phyloP scores from a whole-genome alignment of 2,329 filamentous ascomycete genomes.

The Elsinoe arachidis region DNA sequence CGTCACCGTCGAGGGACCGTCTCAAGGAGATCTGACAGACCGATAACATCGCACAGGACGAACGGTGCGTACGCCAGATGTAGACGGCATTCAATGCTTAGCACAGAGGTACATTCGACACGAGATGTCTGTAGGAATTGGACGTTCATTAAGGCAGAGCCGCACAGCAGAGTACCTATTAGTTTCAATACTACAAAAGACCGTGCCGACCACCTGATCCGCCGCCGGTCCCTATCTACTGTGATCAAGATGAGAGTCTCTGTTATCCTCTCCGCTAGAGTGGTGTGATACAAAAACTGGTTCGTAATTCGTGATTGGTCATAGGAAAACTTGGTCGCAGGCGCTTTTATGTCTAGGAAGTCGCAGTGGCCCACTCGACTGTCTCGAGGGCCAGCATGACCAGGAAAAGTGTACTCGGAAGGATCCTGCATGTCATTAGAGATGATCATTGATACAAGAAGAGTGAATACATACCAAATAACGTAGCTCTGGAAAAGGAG shows the following conservation, averaged over 20 bases:
- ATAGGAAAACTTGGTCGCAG: not conserved
- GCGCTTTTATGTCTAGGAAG: not conserved
- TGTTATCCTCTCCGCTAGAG: not conserved
- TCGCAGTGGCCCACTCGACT: conserved; percentile 65
- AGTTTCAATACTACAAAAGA: not conserved
- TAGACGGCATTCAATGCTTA: too few relatives aligned
- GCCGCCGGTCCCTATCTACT: not conserved
- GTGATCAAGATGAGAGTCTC: not conserved
- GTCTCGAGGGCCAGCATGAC: conserved; percentile 90
- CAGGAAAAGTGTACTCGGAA: conserved; percentile 82
- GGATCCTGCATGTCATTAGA: conserved; percentile 52
- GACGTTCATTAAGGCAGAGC: not conserved
- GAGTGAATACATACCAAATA: conserved; percentile 58
- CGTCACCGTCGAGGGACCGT: too few relatives aligned
- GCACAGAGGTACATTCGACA: too few relatives aligned
- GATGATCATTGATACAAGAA: not conserved
- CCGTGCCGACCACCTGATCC: too few relatives aligned
- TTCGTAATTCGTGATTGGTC: not conserved
- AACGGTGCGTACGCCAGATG: too few relatives aligned
- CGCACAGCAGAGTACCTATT: not conserved
- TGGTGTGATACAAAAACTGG: not conserved
- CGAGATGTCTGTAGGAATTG: not conserved
- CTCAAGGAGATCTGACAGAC: too few relatives aligned
- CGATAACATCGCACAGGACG: too few relatives aligned
- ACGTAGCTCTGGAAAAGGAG: conserved; percentile 95